Evolutionary conservation across 257 asterid species (phyloP).

Genomic region (Asclepias syriaca): DNA sequence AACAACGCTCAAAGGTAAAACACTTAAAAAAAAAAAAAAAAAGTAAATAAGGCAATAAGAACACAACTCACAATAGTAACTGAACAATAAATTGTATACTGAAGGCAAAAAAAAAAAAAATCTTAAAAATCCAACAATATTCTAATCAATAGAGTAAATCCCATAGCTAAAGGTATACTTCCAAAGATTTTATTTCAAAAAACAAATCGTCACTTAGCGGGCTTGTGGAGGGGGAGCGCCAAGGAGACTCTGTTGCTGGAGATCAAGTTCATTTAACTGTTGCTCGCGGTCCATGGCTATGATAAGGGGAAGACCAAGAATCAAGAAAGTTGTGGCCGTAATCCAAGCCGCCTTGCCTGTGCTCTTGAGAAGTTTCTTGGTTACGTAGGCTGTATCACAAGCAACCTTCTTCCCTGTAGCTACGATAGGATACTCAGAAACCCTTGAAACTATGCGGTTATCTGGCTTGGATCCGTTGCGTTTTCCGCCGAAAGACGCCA

Average conservation of each 20-base stretch:
- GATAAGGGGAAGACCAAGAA: slow-evolving; percentile 57
- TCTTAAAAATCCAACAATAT: not conserved
- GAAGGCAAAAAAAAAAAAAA: not conserved
- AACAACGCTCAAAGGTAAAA: not conserved
- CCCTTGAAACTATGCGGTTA: slow-evolving; percentile 31
- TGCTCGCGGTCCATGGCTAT: slow-evolving; percentile 68
- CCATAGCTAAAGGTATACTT: not conserved
- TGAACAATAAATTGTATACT: not conserved
- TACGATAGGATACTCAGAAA: slow-evolving; percentile 36
- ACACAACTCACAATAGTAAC: not conserved
- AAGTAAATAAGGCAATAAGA: not conserved
- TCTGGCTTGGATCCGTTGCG: slow-evolving; percentile 14
- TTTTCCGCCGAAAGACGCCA: slow-evolving; percentile 20
- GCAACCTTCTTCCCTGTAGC: slow-evolving; percentile 43
- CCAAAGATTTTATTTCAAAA: not conserved
- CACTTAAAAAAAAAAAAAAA: not conserved
- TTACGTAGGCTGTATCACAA: slow-evolving; percentile 45
- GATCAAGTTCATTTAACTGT: slow-evolving; percentile 45
- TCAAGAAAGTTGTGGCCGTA: slow-evolving; percentile 47
- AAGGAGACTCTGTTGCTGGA: slow-evolving; percentile 57
- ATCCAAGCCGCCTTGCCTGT: slow-evolving; percentile 78
- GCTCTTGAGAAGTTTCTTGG: slow-evolving; percentile 51
- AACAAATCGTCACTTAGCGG: slow-evolving; percentile 16
- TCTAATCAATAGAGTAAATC: not conserved
- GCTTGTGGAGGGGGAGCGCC: slow-evolving; percentile 37